Base-by-base conservation (phyloP, 495 filamentous ascomycete genomes). In the Pseudoneurospora amorphoporcata region DNA sequence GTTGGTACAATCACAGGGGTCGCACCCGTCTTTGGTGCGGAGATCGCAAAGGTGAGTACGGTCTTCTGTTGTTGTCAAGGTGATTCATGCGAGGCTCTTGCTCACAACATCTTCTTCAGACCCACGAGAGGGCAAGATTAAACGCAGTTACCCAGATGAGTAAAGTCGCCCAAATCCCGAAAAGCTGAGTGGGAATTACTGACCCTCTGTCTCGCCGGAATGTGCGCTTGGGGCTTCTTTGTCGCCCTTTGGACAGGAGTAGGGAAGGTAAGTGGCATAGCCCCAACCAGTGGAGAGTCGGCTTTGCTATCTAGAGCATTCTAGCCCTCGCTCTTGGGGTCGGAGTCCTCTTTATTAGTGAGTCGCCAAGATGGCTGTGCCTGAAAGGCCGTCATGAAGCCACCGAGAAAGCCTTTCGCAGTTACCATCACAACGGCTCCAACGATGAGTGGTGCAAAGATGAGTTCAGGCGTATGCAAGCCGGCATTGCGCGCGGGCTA, bases 311-410 rank as follows among this genome's bases (percentile, higher is more conserved):
- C 35, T 87, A 88, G 73, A 81, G 81, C 40, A 76, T 85, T 2
- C 87, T 87, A 8, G 82, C 84, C 8, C 58, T 89, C 4, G 73
- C 86, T n/a, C 79, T 90, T 32, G 80, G 78, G 8, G 72, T 79
- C 8, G 86, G 87, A 12, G 78, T 87, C 39, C 84, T 82, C 74
- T 87, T 87, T 74, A 81, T 89, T 14, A 81, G 82, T 10, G 88
- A 89, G 75, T 87, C 85, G 0, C 88, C 88, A 14, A 79, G 88
- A 68, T 90, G 87, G 87, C 79, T 90, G 8, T 84, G 86, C 39
- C 82, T 87, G 72, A 83, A 84, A 72, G 86, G 84, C 68, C 82
- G 82, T 40, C 73, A 83, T 65, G 81, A 79, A 14, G 84, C 84
- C 69, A 85, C 81, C 8, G 81, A 81, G 43, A 72, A 75, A 9